Evolutionary conservation across 768 basidiomycete species (phyloP).

Genomic region (Amanita polypyramis): DNA sequence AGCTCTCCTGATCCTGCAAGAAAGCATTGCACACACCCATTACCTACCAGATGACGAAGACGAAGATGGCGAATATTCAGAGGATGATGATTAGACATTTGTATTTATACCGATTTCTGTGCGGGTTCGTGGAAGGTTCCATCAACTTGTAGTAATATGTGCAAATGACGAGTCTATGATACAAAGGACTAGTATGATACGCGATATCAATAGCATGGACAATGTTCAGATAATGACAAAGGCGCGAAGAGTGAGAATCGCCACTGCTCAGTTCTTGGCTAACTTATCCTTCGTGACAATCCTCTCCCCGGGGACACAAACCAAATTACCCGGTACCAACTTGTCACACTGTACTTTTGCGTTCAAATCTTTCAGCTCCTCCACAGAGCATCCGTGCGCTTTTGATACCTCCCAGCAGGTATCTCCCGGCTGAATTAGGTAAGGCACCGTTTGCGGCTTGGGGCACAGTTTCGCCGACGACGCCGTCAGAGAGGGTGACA

Average conservation of each 20-base stretch:
- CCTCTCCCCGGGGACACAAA: constrained; percentile 41
- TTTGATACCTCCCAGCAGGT: constrained; percentile 56
- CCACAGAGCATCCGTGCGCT: constrained; percentile 36
- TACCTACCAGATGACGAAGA: not conserved
- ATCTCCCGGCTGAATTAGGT: constrained; percentile 48
- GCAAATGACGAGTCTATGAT: not conserved
- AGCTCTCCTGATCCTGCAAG: constrained; percentile 7
- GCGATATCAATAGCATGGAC: too few relatives aligned
- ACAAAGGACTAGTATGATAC: not conserved
- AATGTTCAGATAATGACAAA: not conserved
- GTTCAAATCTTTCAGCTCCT: constrained; percentile 42
- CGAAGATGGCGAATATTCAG: constrained; percentile 13
- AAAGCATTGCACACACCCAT: not conserved
- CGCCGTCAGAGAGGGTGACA: constrained; percentile 30
- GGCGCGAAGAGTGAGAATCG: not conserved
- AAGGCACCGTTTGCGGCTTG: constrained; percentile 25
- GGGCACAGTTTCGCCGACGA: constrained; percentile 25
- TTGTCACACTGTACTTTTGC: constrained; percentile 42
- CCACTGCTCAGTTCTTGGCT: not conserved
- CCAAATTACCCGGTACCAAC: constrained; percentile 46
- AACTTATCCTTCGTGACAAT: not conserved
- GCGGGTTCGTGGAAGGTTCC: not conserved
- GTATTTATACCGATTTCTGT: not conserved
- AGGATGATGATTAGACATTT: not conserved
- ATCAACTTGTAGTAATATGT: too few relatives aligned